Conservation (phyloP, 257 asterid genomes). For the Ehretia macrophylla region DNA sequence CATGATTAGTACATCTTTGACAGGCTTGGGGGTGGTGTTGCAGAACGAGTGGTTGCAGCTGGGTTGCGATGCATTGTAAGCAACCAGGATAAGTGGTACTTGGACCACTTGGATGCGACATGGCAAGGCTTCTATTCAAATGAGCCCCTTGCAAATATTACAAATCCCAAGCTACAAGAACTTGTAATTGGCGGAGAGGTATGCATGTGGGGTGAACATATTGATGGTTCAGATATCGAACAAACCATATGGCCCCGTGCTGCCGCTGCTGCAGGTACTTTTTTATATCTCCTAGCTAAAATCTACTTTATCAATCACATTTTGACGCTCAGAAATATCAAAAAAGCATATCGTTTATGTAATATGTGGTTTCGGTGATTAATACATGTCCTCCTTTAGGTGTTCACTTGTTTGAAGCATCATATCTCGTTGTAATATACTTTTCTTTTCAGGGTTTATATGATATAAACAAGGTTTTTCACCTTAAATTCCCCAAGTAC, state of each 20-base stretch:
- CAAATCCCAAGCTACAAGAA: slow-evolving; percentile 57
- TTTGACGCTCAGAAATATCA: neutral
- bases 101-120: slow-evolving; percentile 71
- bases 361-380: too few relatives aligned
- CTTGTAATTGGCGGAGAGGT: slow-evolving; percentile 89
- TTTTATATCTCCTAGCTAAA: neutral
- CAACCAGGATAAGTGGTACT: slow-evolving; percentile 92
- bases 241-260: slow-evolving; percentile 96
- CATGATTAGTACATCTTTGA: neutral
- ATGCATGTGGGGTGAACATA: slow-evolving; percentile 78
- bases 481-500: too few relatives aligned
- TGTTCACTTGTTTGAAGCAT: too few relatives aligned
- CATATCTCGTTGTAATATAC: too few relatives aligned
- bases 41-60: slow-evolving; percentile 56
- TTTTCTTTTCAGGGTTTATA: too few relatives aligned
- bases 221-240: slow-evolving; percentile 79
- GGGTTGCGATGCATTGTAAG: slow-evolving; percentile 91
- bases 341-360: neutral
- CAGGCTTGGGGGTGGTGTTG: slow-evolving; percentile 90
- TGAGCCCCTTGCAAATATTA: slow-evolving; percentile 79
- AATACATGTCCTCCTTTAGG: too few relatives aligned
- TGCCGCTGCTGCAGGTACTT: slow-evolving; percentile 94
- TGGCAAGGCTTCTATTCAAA: slow-evolving; percentile 81
- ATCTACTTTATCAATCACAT: neutral
- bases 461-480: too few relatives aligned